Evolutionary conservation across 441 rosid genomes (phyloP).

Genomic region (Macaranga tanarius): DNA sequence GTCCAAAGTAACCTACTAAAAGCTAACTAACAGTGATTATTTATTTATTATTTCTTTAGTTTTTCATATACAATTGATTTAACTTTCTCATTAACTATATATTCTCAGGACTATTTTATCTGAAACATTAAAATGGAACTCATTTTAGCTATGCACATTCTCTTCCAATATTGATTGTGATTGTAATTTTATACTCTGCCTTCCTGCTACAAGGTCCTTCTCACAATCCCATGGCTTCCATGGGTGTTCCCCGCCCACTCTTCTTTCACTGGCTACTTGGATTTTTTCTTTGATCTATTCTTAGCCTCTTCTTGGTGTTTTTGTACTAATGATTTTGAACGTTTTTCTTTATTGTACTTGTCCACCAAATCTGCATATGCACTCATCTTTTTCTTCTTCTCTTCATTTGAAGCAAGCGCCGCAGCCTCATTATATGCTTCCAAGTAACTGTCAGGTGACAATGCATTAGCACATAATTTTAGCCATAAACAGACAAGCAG

Average conservation of each 20-base stretch:
- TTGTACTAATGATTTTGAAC: slow-evolving; percentile 79
- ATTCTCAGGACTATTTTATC: too few species aligned
- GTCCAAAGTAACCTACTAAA: too few species aligned
- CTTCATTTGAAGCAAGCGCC: slow-evolving; percentile 77
- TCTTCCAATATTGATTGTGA: too few species aligned
- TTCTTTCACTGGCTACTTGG: slow-evolving; percentile 54
- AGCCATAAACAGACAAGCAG: neutral
- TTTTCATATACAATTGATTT: too few species aligned
- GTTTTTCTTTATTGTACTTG: slow-evolving; percentile 75
- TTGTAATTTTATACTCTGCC: slow-evolving; percentile 68
- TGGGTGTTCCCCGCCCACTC: slow-evolving; percentile 91
- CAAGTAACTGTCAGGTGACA: slow-evolving; percentile 53
- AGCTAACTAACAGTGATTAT: too few species aligned
- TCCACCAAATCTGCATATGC: slow-evolving; percentile 85
- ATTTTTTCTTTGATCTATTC: slow-evolving; percentile 54
- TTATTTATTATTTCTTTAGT: too few species aligned
- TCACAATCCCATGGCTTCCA: slow-evolving; percentile 99
- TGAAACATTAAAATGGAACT: too few species aligned
- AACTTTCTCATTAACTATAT: too few species aligned
- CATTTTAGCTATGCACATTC: too few species aligned
- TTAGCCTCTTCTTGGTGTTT: slow-evolving; percentile 64
- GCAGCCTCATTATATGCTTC: slow-evolving; percentile 80
- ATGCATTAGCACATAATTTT: slow-evolving; percentile 8
- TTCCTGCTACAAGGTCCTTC: slow-evolving; percentile 74
- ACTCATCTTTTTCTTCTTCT: slow-evolving; percentile 41